These are phyloP conservation scores for Yarrowia porcina DNA, from an alignment of 805 yeast species.

Conservation along the genomic window DNA sequence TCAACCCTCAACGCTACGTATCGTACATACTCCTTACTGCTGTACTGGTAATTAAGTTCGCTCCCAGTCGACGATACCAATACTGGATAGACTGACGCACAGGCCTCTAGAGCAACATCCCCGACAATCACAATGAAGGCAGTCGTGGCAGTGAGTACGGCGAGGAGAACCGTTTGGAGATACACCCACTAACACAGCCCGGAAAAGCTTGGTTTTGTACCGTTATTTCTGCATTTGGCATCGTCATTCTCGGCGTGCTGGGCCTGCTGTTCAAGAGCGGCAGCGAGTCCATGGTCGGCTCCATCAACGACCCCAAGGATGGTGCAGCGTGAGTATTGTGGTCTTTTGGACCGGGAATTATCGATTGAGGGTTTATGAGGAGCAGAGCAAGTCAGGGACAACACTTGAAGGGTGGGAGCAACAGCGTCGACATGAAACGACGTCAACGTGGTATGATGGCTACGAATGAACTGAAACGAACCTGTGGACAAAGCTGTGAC, in stretches of 20 bases:
- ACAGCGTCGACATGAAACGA: background rate
- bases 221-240: slow-evolving; percentile 85
- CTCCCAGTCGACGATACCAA: slow-evolving; percentile 15
- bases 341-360: background rate
- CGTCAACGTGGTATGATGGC: too few species aligned
- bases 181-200: slow-evolving; percentile 45
- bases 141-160: slow-evolving; percentile 23
- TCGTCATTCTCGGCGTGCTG: slow-evolving; percentile 78
- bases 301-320: slow-evolving; percentile 84
- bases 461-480: background rate
- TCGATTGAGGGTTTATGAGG: too few species aligned
- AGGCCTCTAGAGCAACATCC: slow-evolving; percentile 8
- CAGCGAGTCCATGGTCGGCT: slow-evolving; percentile 92
- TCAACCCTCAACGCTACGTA: too few species aligned
- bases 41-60: background rate
- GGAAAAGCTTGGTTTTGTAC: slow-evolving; percentile 96
- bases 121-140: slow-evolving; percentile 21
- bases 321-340: slow-evolving; percentile 63
- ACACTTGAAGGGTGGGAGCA: too few species aligned
- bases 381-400: too few species aligned
- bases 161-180: background rate
- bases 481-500: background rate
- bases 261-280: slow-evolving; percentile 76
- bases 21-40: too few species aligned
- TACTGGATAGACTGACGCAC: slow-evolving; percentile 3